Evolutionary conservation across 352 stramenopile genomes (phyloP), one percentile per base, ranked within the genome.

Genomic region (Stramenopiles sp.): DNA sequence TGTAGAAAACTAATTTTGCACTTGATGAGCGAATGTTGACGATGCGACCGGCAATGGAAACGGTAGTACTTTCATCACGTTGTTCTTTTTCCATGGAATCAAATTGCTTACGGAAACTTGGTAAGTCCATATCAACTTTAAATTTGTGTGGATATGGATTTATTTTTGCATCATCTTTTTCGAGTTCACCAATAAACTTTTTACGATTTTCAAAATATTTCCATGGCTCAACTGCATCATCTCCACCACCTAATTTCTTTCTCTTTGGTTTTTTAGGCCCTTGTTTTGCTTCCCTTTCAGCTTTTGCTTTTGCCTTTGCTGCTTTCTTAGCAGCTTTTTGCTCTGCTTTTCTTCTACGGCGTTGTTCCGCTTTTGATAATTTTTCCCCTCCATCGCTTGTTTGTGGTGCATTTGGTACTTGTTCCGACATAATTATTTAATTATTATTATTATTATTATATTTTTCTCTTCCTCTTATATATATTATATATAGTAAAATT

Each of bases 111-210:
- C 94, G 90, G 84, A 97, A 99, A 65, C 98, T 94, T 0, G 93
- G 90, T 77, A 99, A 84, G 73, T 91, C 92, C 43, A 88, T 91
- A 78, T 90, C 90, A 0, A 97, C 93, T 53, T 96, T 83, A 84
- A 99, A 99, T 87, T 99, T 99, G 91, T 99, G 95, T 31, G 96
- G 96, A 85, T 98, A 99, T 32, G 92, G 89, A 85, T 97, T 97
- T 13, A 90, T 82, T n/a, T n/a, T n/a, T n/a, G n/a, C n/a, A 38
- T 93, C 95, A 27, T 94, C 86, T 78, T 87, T 88, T 83, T 98
- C 90, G 23, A 97, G 87, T 79, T 95, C 89, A 30, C 86, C 85
- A 4, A 98, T 85, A 79, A 90, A 86, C 78, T 88, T 89, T 81
- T 94, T 88, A 79, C 96, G 90, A 85, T 98, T 98, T 43, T 93